Evolutionary conservation across 1,139 yeast genomes (phyloP), one percentile per base, ranked within the genome.

Genomic region (Wickerhamiella pararugosa): DNA sequence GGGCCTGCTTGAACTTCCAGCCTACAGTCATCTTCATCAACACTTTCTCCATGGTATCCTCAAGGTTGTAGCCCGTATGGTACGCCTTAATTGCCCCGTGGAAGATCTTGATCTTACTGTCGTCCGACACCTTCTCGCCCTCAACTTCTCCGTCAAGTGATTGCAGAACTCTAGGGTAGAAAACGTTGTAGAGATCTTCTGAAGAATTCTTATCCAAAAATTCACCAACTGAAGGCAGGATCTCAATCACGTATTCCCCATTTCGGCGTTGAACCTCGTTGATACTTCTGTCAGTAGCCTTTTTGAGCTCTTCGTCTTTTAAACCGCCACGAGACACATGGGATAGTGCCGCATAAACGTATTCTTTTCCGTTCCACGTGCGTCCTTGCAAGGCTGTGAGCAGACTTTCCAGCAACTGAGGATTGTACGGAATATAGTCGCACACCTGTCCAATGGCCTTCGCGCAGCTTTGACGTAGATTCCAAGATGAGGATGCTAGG

Each of bases 341-440:
- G 1, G 83, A 79, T 40, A 87, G 61, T 0, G 95, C 84, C 35
- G 73, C 75, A 29, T 84, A 64, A 2, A 90, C 71, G 34, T 67
- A 60, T 50, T 84, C 95, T 55, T 90, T 90, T 6, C 97, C 97
- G 15, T 70, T 70, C 93, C 95, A 90, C 7, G 92, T 73, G 47
- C 90, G 73, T 0, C 96, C 96, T 43, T 70, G 66, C 46, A 79
- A 69, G 0, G 94, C 75, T 36, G 70, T 71, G 25, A 82, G 55
- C 42, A 86, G 64, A 5, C 77, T 65, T 0, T 64, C 62, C 44
- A 82, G 70, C 25, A 86, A 57, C 49, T 49, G 39, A 66, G 56
- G 15, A 15, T 36, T 28, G 7, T 38, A 27, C 25, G 45, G 45
- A 29, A 39, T 44, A 11, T 46, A 8, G 26, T 69, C 64, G 40